These are phyloP conservation scores for Saccharomycopsis sp. DNA, from an alignment of 805 yeast species.

Conservation along the genomic window DNA sequence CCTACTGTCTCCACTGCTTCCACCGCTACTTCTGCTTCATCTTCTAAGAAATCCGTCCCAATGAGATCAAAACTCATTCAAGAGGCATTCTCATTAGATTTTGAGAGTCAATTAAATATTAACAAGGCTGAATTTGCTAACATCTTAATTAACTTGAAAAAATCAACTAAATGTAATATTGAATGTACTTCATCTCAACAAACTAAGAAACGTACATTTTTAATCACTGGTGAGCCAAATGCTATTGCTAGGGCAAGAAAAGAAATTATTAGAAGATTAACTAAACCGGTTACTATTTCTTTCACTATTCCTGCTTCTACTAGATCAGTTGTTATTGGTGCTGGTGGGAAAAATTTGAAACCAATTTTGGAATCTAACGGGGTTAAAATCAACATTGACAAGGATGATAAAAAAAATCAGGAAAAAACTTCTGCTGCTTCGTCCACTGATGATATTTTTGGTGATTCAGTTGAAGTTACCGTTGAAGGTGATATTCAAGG, in stretches of 20 bases:
- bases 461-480: conserved; percentile 51
- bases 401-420: no score
- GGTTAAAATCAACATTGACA: conserved; percentile 64
- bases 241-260: conserved; percentile 66
- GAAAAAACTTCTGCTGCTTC: conserved; percentile 26
- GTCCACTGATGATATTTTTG: conserved; percentile 48
- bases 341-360: conserved; percentile 75
- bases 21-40: conserved; percentile 21
- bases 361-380: conserved; percentile 67
- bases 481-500: conserved; percentile 85
- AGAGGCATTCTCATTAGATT: conserved; percentile 70
- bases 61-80: conserved; percentile 58
- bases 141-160: conserved; percentile 56
- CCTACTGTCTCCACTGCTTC: conserved; percentile 22
- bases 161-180: conserved; percentile 54
- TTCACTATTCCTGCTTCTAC: conserved; percentile 70
- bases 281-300: conserved; percentile 58
- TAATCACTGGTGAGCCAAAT: conserved; percentile 67
- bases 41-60: conserved; percentile 34
- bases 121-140: conserved; percentile 61
- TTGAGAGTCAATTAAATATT: conserved; percentile 58
- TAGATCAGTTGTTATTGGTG: conserved; percentile 77
- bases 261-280: conserved; percentile 65
- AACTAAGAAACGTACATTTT: conserved; percentile 73
- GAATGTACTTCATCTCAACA: conserved; percentile 77